phyloP scores from a whole-genome alignment of 768 basidiomycete species.

The Podaxis rugospora region DNA sequence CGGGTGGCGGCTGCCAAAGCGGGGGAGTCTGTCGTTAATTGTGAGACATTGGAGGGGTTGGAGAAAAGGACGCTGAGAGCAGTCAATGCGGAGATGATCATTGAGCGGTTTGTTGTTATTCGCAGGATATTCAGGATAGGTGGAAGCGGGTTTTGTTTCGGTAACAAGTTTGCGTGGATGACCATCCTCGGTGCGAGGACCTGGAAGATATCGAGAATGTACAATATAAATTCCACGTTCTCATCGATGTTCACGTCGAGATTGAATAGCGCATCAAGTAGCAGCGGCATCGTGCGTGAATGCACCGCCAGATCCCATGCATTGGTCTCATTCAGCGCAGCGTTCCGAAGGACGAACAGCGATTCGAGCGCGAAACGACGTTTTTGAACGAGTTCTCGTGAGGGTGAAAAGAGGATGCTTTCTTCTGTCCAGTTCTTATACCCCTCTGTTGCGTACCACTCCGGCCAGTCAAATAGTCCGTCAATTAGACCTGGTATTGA shows the following conservation, averaged over 20 bases:
- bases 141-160: conserved; percentile 46
- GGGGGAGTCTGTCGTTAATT: conserved; percentile 51
- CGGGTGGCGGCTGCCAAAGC: conserved; percentile 61
- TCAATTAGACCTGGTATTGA: conserved; percentile 77
- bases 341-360: conserved; percentile 83
- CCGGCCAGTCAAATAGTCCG: conserved; percentile 84
- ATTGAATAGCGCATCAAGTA: conserved; percentile 60
- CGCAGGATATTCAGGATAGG: conserved; percentile 53
- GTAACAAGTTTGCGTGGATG: conserved; percentile 27
- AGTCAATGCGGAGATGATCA: conserved; percentile 63
- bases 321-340: conserved; percentile 66
- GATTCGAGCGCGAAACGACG: conserved; percentile 82
- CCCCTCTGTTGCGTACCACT: conserved; percentile 73
- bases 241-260: conserved; percentile 60
- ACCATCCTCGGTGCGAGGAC: conserved; percentile 46
- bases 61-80: conserved; percentile 60
- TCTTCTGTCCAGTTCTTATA: conserved; percentile 39
- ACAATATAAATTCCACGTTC: conserved; percentile 68
- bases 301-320: conserved; percentile 54
- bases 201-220: conserved; percentile 69
- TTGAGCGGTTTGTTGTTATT: conserved; percentile 64
- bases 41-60: conserved; percentile 51
- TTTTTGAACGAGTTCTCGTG: conserved; percentile 45
- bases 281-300: conserved; percentile 58
- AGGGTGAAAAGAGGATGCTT: conserved; percentile 50